A percentile compares a stretch with the other conserved stretches of the same genome.
phyloP scores from a whole-genome alignment of 371 early-diverging fungal genomes.

The Mucor velutinosus region DNA sequence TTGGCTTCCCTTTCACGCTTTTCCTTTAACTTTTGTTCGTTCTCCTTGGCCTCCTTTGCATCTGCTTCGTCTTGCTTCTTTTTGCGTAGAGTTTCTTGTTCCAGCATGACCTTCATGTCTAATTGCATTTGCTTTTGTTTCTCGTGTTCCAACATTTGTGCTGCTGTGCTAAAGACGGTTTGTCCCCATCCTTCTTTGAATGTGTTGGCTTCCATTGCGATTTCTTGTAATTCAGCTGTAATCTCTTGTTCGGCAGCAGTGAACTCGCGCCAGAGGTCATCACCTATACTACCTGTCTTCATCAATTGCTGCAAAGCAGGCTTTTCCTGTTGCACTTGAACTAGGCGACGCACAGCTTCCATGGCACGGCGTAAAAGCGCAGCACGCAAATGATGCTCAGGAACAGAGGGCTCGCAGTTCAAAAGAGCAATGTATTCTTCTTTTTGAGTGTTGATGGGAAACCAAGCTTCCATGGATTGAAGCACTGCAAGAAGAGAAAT shows the following conservation, averaged over 20 bases:
- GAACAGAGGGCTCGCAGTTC: slow-evolving; percentile 60
- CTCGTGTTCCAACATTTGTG: slow-evolving; percentile 73
- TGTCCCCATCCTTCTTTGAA: slow-evolving; percentile 87
- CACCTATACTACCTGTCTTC: slow-evolving; percentile 85
- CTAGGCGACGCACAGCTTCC: slow-evolving; percentile 76
- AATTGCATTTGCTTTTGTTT: slow-evolving; percentile 52
- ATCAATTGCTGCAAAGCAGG: slow-evolving; percentile 78
- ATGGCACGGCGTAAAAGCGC: slow-evolving; percentile 88
- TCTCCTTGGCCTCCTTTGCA: slow-evolving; percentile 33
- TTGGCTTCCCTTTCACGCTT: slow-evolving; percentile 38
- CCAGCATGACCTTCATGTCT: slow-evolving; percentile 50
- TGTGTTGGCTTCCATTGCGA: slow-evolving; percentile 80
- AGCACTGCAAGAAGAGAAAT: slow-evolving; percentile 23
- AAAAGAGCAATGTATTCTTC: slow-evolving; percentile 75
- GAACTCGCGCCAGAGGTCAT: slow-evolving; percentile 86
- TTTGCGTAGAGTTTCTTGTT: slow-evolving; percentile 40
- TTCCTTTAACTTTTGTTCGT: slow-evolving; percentile 31
- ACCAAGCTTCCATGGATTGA: slow-evolving; percentile 69
- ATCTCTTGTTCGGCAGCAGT: slow-evolving; percentile 81
- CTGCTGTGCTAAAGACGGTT: slow-evolving; percentile 82
- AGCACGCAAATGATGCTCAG: slow-evolving; percentile 67
- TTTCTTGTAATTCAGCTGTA: slow-evolving; percentile 80
- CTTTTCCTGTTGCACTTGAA: slow-evolving; percentile 83
- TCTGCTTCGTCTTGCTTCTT: slow-evolving; percentile 41
- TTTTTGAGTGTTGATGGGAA: slow-evolving; percentile 64